Conservation (phyloP, 495 filamentous ascomycete genomes). For the Saxispiralis lemnorum region DNA sequence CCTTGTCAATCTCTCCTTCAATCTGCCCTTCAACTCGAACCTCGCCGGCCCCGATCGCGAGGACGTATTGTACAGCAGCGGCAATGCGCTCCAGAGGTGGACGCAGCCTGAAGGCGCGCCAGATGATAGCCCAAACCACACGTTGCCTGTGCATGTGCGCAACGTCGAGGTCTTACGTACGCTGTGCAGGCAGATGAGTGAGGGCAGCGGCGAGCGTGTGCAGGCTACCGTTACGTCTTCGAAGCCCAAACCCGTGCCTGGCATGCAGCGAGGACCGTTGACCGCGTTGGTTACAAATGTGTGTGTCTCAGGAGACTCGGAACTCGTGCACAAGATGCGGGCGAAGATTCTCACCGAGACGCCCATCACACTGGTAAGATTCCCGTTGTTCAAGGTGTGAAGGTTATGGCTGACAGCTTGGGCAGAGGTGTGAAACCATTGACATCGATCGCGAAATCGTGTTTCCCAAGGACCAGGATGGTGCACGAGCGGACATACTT, state of each 20-base stretch:
- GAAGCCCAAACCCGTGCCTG: slow-evolving; percentile 57
- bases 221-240: slow-evolving; percentile 69
- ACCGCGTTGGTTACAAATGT: slow-evolving; percentile 76
- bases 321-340: slow-evolving; percentile 67
- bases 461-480: slow-evolving; percentile 48
- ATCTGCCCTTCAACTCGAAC: slow-evolving; percentile 83
- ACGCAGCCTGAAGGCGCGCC: slow-evolving; percentile 72
- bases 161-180: slow-evolving; percentile 62
- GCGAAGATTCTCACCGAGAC: slow-evolving; percentile 72
- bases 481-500: slow-evolving; percentile 52
- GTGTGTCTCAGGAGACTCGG: slow-evolving; percentile 67
- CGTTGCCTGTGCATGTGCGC: slow-evolving; percentile 71
- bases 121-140: slow-evolving; percentile 63
- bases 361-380: slow-evolving; percentile 67
- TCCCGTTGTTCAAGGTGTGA: neutral
- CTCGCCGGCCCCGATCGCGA: slow-evolving; percentile 77
- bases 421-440: slow-evolving; percentile 73
- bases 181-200: slow-evolving; percentile 62
- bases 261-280: slow-evolving; percentile 42
- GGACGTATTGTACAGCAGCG: slow-evolving; percentile 77
- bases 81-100: slow-evolving; percentile 70
- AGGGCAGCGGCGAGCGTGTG: slow-evolving; percentile 46
- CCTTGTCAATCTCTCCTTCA: slow-evolving; percentile 58
- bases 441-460: slow-evolving; percentile 83
- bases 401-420: slow-evolving; percentile 10